Base-by-base conservation (phyloP, 1,284 basidiomycete species). In the Rhodotorula sp. region DNA sequence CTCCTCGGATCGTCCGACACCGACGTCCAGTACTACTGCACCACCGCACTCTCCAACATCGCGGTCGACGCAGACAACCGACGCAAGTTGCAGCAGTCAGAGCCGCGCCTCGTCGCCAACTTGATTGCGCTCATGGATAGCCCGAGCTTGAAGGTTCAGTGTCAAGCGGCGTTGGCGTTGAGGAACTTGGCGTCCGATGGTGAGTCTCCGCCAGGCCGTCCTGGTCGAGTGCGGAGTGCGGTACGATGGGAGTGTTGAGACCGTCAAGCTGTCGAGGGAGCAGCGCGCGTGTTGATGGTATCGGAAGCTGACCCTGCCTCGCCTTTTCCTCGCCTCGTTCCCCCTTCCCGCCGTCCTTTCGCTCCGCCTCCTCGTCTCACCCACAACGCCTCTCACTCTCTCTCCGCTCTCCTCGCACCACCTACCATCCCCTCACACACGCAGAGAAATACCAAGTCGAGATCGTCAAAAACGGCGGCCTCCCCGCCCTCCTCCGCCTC, bases 11-110 rank as follows among this genome's bases (percentile, higher is more conserved):
- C 92, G n/a, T 88, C 91, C 54, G 95, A 99, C 80, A 99, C 95
- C 29, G 95, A 99, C 80, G 96, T 99, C 3, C 96, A 99, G 81
- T 99, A 99, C 80, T 99, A 99, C 81, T 99, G 96, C 82, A 99
- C 96, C 10, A 99, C 96, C 32, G 96, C 96, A 0, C 83, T 99
- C 72, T 94, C 92, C 80, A 99, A 99, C 81, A 99, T 99, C 77
- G 96, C 96, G 51, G 94, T 97, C 10, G 94, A 97, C 82, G 90
- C 86, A 64, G 83, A 84, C 70, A 99, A 99, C 82, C 86, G 95
- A 74, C 96, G 95, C 85, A 96, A 96, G 82, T 85, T 99, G 30
- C 93, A 95, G 2, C 88, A 91, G 79, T 92, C 88, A 71, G 95
- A 99, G 81, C 94, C 94, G 15, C 95, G 94, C 79, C 85, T 99